phyloP scores from a whole-genome alignment of 345 rosid species.

The Anastatica hierochuntica region DNA sequence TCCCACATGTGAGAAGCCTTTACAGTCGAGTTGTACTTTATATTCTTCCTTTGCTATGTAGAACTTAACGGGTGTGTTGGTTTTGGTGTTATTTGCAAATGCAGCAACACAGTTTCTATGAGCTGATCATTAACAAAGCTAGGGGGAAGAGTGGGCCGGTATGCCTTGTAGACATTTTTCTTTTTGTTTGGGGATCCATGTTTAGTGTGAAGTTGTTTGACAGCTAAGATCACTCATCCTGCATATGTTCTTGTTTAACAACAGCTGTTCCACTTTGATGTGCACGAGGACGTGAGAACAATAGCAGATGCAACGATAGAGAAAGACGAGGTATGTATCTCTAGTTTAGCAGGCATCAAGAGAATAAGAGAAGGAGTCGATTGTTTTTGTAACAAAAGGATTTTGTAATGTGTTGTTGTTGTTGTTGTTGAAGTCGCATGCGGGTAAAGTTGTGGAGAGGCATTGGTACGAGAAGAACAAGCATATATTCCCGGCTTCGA shows the following conservation, averaged over 20 bases:
- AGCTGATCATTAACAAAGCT: conserved; percentile 89
- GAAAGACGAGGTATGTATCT: conserved; percentile 72
- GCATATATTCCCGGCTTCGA: conserved; percentile 96
- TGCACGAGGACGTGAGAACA: conserved; percentile 94
- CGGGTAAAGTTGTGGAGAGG: conserved; percentile 99
- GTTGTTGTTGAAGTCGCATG: conserved; percentile 91
- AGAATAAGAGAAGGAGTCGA: neutral
- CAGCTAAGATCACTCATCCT: neutral
- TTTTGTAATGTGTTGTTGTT: neutral
- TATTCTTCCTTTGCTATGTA: neutral
- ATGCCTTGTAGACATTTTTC: conserved; percentile 4
- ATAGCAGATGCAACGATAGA: conserved; percentile 96
- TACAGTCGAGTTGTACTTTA: neutral
- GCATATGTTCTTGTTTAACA: neutral
- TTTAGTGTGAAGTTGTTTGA: neutral
- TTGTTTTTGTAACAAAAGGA: neutral
- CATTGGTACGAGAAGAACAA: conserved; percentile 99
- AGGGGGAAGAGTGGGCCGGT: conserved; percentile 99
- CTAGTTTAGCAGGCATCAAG: neutral
- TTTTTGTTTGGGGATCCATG: neutral
- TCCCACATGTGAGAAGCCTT: conserved; percentile 75
- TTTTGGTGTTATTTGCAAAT: conserved; percentile 19
- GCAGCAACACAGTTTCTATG: conserved; percentile 99
- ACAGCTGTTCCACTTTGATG: conserved; percentile 98
- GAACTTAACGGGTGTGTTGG: neutral